Evolutionary conservation across 208 protist genomes (phyloP).

Genomic region (Naegleria lovaniensis): DNA sequence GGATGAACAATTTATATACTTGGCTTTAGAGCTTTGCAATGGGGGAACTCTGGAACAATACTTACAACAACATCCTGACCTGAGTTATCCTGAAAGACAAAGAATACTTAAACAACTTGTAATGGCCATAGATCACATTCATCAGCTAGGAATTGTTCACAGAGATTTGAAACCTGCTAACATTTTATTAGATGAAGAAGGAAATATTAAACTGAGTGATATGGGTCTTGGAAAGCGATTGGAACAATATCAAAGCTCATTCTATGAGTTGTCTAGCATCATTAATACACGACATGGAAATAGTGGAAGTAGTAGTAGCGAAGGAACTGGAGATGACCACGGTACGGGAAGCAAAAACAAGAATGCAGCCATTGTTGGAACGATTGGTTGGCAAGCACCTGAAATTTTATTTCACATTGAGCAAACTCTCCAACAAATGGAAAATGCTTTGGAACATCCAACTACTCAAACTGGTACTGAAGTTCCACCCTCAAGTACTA

Average conservation of each 20-base stretch:
- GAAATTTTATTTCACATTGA: slow-evolving; percentile 28
- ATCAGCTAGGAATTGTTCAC: slow-evolving; percentile 44
- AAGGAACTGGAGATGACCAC: background rate
- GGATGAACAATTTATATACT: slow-evolving; percentile 46
- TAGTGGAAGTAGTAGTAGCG: slow-evolving; percentile 16
- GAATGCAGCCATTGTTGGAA: slow-evolving; percentile 10
- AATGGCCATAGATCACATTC: slow-evolving; percentile 38
- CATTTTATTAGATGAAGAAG: slow-evolving; percentile 38
- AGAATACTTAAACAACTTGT: slow-evolving; percentile 36
- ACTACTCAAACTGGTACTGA: background rate
- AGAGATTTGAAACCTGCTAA: slow-evolving; percentile 47
- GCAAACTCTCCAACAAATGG: background rate
- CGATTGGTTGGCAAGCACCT: slow-evolving; percentile 38
- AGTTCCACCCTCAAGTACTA: background rate
- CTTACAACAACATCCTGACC: background rate
- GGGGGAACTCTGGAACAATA: slow-evolving; percentile 31
- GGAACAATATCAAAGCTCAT: slow-evolving; percentile 29
- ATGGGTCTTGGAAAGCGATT: slow-evolving; percentile 47
- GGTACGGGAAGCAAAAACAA: background rate
- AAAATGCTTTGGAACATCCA: background rate
- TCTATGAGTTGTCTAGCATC: slow-evolving; percentile 26
- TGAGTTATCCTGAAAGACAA: slow-evolving; percentile 5
- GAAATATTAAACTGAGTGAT: slow-evolving; percentile 42
- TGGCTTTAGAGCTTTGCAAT: slow-evolving; percentile 42
- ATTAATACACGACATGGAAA: slow-evolving; percentile 38